Evolutionary conservation across 371 early-diverging fungal species (phyloP).

Genomic region (Circinella umbellata): DNA sequence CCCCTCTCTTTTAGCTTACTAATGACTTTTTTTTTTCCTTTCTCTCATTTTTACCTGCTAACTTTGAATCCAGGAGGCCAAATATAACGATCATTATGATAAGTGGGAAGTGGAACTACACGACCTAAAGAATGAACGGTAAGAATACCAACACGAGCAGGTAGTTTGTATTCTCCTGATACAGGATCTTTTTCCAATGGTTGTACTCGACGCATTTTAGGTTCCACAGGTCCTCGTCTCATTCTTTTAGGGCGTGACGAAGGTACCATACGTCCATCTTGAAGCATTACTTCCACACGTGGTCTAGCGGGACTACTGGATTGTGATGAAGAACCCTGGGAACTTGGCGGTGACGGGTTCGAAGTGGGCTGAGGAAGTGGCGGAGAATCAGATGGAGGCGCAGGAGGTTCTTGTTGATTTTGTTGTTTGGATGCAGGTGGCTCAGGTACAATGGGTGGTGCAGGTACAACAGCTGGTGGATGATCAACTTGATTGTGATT

Average conservation of each 20-base stretch:
- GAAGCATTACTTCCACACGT: constrained; percentile 20
- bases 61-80: constrained; percentile 88
- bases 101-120: constrained; percentile 77
- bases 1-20: no score
- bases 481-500: background rate
- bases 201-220: constrained; percentile 54
- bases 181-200: constrained; percentile 60
- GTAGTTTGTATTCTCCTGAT: constrained; percentile 72
- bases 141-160: constrained; percentile 78
- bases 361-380: constrained; percentile 8
- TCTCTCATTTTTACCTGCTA: constrained; percentile 36
- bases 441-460: background rate
- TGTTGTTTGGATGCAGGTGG: background rate
- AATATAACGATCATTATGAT: constrained; percentile 89
- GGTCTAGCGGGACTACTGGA: constrained; percentile 10
- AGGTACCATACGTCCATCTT: constrained; percentile 27
- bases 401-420: background rate
- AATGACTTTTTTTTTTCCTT: no score
- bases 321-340: background rate
- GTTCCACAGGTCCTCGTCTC: constrained; percentile 35
- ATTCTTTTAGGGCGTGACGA: constrained; percentile 51
- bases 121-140: constrained; percentile 74
- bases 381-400: background rate
- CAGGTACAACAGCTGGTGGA: background rate
- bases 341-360: background rate